Percentiles rank a stretch among this genome's conserved stretches.
phyloP scores from a whole-genome alignment of 768 basidiomycete genomes.

The Trametes cingulata region DNA sequence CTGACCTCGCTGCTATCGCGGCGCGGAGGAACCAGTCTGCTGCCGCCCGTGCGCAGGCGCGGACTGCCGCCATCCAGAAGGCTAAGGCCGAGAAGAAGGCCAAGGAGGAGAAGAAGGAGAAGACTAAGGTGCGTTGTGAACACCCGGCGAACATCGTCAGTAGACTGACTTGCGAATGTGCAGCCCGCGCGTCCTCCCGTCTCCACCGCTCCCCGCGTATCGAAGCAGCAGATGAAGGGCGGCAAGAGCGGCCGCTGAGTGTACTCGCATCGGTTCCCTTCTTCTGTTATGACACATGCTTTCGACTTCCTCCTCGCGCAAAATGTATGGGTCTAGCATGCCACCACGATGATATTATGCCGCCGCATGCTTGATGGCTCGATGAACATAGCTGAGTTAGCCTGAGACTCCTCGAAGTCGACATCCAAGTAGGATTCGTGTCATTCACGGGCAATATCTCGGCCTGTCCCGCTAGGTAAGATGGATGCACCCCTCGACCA shows the following conservation, averaged over 20 bases:
- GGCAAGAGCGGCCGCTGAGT: conserved; percentile 73
- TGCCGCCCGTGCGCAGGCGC: conserved; percentile 76
- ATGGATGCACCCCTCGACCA: too few relatives aligned
- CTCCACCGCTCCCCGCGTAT: conserved; percentile 75
- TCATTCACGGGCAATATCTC: too few relatives aligned
- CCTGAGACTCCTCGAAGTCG: too few relatives aligned
- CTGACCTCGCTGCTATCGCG: conserved; percentile 87
- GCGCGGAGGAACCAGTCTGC: conserved; percentile 93
- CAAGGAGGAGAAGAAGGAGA: conserved; percentile 85
- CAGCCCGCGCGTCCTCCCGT: conserved; percentile 59
- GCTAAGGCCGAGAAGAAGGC: conserved; percentile 97
- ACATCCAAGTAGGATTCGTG: too few relatives aligned
- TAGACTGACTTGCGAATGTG: conserved; percentile 4
- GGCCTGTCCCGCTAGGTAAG: too few relatives aligned
- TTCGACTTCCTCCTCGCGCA: conserved; percentile 28
- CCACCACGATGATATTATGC: conserved; percentile 20
- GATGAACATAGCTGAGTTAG: neutral
- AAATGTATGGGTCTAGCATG: conserved; percentile 31
- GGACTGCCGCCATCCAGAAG: conserved; percentile 85
- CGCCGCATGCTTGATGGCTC: conserved; percentile 9
- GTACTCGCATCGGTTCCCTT: conserved; percentile 9
- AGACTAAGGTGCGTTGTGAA: conserved; percentile 56
- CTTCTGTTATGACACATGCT: conserved; percentile 28
- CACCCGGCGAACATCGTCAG: neutral
- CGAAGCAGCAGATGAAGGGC: conserved; percentile 97